Conservation (phyloP, 176 grass and related monocot species). For the Tuctoria greenei region DNA sequence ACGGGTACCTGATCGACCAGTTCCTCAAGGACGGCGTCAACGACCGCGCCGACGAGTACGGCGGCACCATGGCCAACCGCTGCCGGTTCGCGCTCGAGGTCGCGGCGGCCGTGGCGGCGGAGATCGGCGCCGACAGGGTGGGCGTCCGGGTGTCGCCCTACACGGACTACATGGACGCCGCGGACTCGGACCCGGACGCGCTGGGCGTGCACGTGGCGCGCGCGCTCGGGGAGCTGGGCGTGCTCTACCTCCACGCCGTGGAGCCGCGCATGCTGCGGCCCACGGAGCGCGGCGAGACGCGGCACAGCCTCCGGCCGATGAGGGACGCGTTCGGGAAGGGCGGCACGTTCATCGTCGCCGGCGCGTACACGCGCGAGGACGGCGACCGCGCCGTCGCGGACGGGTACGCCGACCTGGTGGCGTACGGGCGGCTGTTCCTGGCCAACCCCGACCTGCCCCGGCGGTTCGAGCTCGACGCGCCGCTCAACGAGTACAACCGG, state of each 20-base stretch:
- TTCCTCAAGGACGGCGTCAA: constrained; percentile 40
- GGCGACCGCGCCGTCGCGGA: constrained; percentile 39
- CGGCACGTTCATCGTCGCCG: constrained; percentile 37
- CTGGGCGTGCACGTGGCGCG: constrained; percentile 38
- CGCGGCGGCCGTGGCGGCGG: constrained; percentile 16
- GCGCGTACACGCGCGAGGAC: constrained; percentile 46
- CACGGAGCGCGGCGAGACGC: constrained; percentile 3
- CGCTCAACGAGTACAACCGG: constrained; percentile 54
- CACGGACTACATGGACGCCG: constrained; percentile 1
- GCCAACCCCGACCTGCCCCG: constrained; percentile 62
- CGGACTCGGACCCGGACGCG: constrained; percentile 34
- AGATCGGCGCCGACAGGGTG: constrained; percentile 29
- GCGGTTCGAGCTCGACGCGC: constrained; percentile 47
- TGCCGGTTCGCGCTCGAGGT: constrained; percentile 48
- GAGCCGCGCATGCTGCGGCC: constrained; percentile 34
- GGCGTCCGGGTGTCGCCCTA: constrained; percentile 37
- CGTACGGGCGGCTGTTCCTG: constrained; percentile 55
- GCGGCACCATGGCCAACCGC: constrained; percentile 13
- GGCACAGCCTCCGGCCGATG: constrained; percentile 26
- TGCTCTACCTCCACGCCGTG: constrained; percentile 47
- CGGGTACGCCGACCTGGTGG: constrained; percentile 56
- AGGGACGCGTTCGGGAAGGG: constrained; percentile 41
- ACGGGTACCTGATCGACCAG: constrained; percentile 41
- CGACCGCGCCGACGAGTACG: constrained; percentile 26
- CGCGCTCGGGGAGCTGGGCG: neutral